Base-by-base conservation (phyloP, 2,329 filamentous ascomycete species). In the Fusarium sp. region DNA sequence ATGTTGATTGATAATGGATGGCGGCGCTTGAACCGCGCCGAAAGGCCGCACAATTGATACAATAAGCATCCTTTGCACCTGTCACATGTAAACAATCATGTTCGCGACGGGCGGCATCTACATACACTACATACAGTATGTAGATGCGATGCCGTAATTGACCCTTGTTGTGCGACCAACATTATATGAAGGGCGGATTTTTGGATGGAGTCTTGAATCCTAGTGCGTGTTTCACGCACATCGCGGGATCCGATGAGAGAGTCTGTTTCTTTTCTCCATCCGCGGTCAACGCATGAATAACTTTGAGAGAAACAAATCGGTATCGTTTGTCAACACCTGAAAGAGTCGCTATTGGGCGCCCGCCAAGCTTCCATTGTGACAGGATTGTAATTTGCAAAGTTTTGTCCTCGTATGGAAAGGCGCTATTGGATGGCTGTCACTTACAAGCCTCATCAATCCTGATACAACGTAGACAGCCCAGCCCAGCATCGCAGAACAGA, bases 391-490 rank as follows among this genome's bases (percentile, higher is more conserved):
- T 48, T 52, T 65, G 51, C 45, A 70, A 59, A 52, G 42, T 48
- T 62, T 67, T 47, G 63, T 51, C 42, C 52, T 59, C 57, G 54
- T 63, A 60, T 58, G 28, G 45, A 39, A 65, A 48, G 48, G 44
- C 59, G 58, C 68, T 45, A 62, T 70, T 70, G 67, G 66, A 70
- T 50, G n/a, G 67, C 50, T 51, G 50, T 68, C 70, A 74, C 72
- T 74, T 72, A 72, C 64, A 73, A 71, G 68, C 68, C 73, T 69
- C 65, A 61, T 69, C 65, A 61, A 58, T 52, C 36, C 62, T 55
- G 36, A 61, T 67, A 57, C 60, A 59, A 62, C 70, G 48, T 55
- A 22, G 28, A 26, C 54, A 52, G 47, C 24, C 32, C 32, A 34
- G 32, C 32, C 32, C 32, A 34, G 14, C 32, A 34, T 34, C 32